Evolutionary conservation across 2,329 filamentous ascomycete genomes (phyloP), one percentile per base, ranked within the genome.

Genomic region (Emergomyces pasteurianus): DNA sequence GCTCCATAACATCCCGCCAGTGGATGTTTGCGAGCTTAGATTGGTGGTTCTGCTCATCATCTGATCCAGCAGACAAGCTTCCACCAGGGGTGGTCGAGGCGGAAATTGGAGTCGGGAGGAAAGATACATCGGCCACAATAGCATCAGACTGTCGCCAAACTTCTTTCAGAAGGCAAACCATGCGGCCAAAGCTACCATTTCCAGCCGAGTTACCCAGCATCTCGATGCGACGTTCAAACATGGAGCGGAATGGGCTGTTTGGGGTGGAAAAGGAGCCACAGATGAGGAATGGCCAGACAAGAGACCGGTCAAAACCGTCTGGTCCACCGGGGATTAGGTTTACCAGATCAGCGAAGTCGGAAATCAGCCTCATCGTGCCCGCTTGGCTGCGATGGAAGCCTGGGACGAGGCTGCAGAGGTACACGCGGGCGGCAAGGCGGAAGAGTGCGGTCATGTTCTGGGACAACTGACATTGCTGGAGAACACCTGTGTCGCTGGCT

Each of bases 321-420:
- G 85, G 82, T 0, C 92, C 92, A 1, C 86, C 82, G 26, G 94
- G 94, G 65, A 99, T 92, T 73, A 84, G 88, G 60, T 88, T 84
- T 64, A 97, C 86, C 42, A 88, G 84, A 61, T 84, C 82, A 31
- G 87, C 85, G 63, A 96, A 84, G 69, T 89, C 89, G 63, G 88
- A 83, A 49, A 96, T 84, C 28, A 97, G 81, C 65, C 86, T 86
- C 68, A 87, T 79, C 69, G 86, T 92, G 72, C 86, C 90, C 9
- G 80, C 79, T 68, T 94, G 87, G 61, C 80, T 81, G 55, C 88
- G 88, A 68, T 87, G 86, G 76, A 92, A 94, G 61, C 91, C 91
- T 0, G 92, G 92, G 0, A 97, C 89, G 42, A 99, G 81, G 71
- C 89, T 92, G 84, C 91, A 96, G n/a, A 97, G 86, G 76, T 96